Conservation (phyloP, 306 rosid species). For the Glycine tomentella region DNA sequence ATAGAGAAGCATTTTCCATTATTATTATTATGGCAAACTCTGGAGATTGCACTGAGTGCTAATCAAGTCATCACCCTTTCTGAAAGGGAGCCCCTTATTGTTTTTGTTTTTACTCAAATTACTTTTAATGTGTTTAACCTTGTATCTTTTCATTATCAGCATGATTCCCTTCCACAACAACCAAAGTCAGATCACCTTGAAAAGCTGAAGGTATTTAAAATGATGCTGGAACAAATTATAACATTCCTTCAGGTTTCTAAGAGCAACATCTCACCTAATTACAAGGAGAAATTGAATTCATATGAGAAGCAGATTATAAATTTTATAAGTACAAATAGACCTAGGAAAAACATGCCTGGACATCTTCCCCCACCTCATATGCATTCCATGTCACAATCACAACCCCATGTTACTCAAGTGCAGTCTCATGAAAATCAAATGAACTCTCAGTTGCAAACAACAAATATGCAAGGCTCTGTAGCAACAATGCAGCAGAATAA, state of each 20-base stretch:
- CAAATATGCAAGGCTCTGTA: constrained; percentile 69
- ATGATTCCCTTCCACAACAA: constrained; percentile 72
- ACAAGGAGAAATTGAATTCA: constrained; percentile 65
- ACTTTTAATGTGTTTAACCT: constrained; percentile 19
- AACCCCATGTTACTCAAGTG: constrained; percentile 66
- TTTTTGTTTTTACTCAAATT: background rate
- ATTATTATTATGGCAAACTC: constrained; percentile 3
- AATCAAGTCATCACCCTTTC: constrained; percentile 24
- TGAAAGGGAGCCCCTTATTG: constrained; percentile 12
- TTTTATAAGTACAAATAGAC: constrained; percentile 68
- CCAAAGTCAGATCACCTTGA: constrained; percentile 72
- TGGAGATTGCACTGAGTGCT: constrained; percentile 33
- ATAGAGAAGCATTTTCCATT: constrained; percentile 24
- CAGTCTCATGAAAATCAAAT: constrained; percentile 89
- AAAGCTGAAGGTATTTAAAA: constrained; percentile 70
- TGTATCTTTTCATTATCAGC: constrained; percentile 57
- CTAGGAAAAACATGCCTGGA: constrained; percentile 70
- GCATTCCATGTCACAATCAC: constrained; percentile 75
- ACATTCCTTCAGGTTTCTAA: constrained; percentile 68
- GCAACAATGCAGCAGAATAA: constrained; percentile 69
- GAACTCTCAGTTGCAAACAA: constrained; percentile 77
- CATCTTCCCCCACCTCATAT: constrained; percentile 77
- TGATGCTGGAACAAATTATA: constrained; percentile 75
- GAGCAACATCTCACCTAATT: constrained; percentile 48
- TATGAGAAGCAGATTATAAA: constrained; percentile 78